Base-by-base conservation (phyloP, 2,329 filamentous ascomycete genomes). In the Lachnellula arida region DNA sequence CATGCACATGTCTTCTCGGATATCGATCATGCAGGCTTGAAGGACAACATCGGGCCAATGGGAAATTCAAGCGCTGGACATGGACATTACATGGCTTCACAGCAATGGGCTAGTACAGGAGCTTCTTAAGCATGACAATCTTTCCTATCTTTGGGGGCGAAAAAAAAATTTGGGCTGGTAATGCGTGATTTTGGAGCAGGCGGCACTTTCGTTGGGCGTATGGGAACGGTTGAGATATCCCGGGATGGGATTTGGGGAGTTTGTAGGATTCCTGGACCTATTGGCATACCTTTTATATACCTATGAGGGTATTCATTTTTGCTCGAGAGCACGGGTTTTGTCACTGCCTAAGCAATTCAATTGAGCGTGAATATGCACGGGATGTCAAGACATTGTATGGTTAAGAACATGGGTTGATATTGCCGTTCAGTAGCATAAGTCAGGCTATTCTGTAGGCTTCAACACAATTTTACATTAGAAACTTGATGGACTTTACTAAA, bases 51-150 rank as follows among this genome's bases (percentile, higher is more conserved):
- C 28, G 66, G 65, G 66, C 46, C 60, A 22, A 60, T 64, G 35
- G 67, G 67, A 8, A 66, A 67, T 50, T 40, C 60, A 12, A 65
- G 63, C 46, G 42, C 60, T 37, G 65, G 67, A 11, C 68, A 69
- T 53, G 65, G 62, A 17, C 66, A 69, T 49, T 68, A 66, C 34
- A 59, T 65, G 39, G 46, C 59, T 2, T 49, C 59, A 28, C 66
- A 68, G 53, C 58, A 60, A 40, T 70, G 67, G 67, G 61, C 67
- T 32, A 65, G 62, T 51, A 61, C 65, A 3, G 61, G 63, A 7
- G 62, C 58, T 15, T 65, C 62, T 28, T 65, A 46, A 56, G 23
- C 12, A 14, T 46, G 44, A 2, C 19, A 17, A 32, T 12, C n/a
- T 17, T 37, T 44, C 14, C 19, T 19, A 23, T 28, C 22, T 23